These are phyloP conservation scores for Alternaria brassicicola DNA, from an alignment of 2,329 filamentous ascomycete species.

Conservation along the genomic window DNA sequence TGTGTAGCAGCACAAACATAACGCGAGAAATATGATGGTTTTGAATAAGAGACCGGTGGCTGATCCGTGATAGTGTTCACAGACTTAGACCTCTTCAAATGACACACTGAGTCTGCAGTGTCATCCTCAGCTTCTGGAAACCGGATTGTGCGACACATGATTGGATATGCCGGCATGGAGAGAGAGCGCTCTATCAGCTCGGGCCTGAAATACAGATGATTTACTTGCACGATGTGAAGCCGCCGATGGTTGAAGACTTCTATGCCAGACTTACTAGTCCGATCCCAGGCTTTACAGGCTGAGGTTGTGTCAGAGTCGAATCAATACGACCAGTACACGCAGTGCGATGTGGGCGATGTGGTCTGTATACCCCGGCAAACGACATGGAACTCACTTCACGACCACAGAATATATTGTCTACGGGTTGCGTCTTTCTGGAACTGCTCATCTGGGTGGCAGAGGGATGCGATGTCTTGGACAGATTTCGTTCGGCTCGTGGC, in stretches of 20 bases:
- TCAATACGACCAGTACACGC: neutral
- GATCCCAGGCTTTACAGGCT: neutral
- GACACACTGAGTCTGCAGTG: neutral
- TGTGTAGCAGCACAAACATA: neutral
- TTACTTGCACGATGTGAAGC: neutral
- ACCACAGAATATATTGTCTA: neutral
- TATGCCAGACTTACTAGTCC: neutral
- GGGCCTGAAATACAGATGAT: neutral
- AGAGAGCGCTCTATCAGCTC: neutral
- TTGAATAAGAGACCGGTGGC: neutral
- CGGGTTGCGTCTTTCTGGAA: too few relatives aligned
- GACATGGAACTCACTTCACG: neutral
- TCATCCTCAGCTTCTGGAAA: too few relatives aligned
- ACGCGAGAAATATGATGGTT: neutral
- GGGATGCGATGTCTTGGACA: neutral
- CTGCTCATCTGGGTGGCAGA: neutral
- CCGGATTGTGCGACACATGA: too few relatives aligned
- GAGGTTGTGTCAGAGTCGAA: neutral
- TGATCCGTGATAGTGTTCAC: neutral
- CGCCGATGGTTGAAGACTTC: neutral
- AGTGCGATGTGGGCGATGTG: neutral
- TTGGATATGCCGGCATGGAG: too few relatives aligned
- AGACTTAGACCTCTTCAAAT: neutral
- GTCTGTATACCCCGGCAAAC: neutral
- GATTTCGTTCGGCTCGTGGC: neutral